Conservation (phyloP, 495 filamentous ascomycete species). For the Tetracladium setigerum region DNA sequence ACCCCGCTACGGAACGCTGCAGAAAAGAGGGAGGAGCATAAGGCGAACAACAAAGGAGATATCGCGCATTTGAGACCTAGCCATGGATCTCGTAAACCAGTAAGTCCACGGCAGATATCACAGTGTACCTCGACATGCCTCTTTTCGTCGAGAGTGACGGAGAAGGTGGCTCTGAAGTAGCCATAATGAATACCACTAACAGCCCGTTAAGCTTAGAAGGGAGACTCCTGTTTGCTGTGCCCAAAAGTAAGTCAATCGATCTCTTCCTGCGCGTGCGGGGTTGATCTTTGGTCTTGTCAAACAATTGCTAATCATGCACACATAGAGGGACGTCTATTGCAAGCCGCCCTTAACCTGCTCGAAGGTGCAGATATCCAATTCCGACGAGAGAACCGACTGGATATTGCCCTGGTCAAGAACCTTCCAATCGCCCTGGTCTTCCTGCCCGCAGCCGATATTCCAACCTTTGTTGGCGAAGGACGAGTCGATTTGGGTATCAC, state of each 20-base stretch:
- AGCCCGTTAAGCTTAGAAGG: conserved; percentile 66
- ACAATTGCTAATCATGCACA: not conserved
- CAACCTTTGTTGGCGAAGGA: conserved; percentile 92
- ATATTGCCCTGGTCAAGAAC: conserved; percentile 95
- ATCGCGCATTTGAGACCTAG: not conserved
- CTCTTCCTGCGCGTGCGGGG: not conserved
- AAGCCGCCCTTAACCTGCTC: conserved; percentile 79
- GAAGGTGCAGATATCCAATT: conserved; percentile 94
- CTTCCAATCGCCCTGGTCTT: conserved; percentile 92
- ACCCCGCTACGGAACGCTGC: no score
- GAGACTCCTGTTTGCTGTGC: conserved; percentile 90
- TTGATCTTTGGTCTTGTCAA: not conserved
- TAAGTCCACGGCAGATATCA: conserved; percentile 35
- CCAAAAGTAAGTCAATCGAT: conserved; percentile 60
- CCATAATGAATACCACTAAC: conserved; percentile 24
- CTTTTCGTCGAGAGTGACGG: conserved; percentile 1
- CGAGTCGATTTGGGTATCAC: conserved; percentile 93
- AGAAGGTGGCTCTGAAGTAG: not conserved
- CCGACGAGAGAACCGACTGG: conserved; percentile 81
- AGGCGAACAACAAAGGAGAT: no score
- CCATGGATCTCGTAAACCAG: conserved; percentile 83
- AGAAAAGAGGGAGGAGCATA: no score
- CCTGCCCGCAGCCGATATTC: conserved; percentile 94
- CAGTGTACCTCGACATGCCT: conserved; percentile 2
- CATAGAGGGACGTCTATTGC: conserved; percentile 84